Evolutionary conservation across 2,329 filamentous ascomycete species (phyloP).

Genomic region (Talaromyces sp.): DNA sequence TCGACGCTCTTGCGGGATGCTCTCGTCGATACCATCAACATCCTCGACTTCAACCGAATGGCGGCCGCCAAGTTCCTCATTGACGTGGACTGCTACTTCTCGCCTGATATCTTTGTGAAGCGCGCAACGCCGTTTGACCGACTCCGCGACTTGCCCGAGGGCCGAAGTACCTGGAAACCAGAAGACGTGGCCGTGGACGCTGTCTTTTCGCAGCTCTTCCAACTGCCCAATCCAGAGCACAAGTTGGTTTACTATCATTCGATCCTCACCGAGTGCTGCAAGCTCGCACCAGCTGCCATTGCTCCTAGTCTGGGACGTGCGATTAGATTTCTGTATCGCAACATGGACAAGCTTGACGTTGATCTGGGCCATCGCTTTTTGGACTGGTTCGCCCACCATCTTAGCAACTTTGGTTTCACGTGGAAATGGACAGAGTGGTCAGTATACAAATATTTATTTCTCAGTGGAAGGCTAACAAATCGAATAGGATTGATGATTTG

Average conservation of each 20-base stretch:
- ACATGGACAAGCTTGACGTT: slow-evolving; percentile 74
- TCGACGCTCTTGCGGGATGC: slow-evolving; percentile 80
- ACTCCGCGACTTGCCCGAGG: slow-evolving; percentile 60
- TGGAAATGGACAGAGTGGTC: slow-evolving; percentile 99
- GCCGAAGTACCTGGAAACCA: slow-evolving; percentile 83
- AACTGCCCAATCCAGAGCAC: slow-evolving; percentile 80
- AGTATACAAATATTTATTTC: slow-evolving; percentile 15
- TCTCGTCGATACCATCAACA: slow-evolving; percentile 87
- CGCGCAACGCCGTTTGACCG: slow-evolving; percentile 89
- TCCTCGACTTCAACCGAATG: slow-evolving; percentile 87
- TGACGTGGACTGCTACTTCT: slow-evolving; percentile 92
- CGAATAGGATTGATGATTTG: slow-evolving; percentile 67
- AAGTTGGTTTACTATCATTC: slow-evolving; percentile 97
- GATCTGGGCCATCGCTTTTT: slow-evolving; percentile 83
- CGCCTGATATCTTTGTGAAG: slow-evolving; percentile 84
- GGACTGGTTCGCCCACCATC: slow-evolving; percentile 96
- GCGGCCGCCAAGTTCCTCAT: slow-evolving; percentile 83
- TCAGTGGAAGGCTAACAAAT: not conserved
- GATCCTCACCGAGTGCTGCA: slow-evolving; percentile 90
- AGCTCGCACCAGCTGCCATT: slow-evolving; percentile 92
- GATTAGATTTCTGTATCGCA: slow-evolving; percentile 85
- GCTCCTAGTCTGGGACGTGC: slow-evolving; percentile 89
- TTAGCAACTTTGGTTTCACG: slow-evolving; percentile 98
- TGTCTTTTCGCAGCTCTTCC: slow-evolving; percentile 91
- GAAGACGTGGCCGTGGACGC: slow-evolving; percentile 97